A percentile compares a stretch with the other conserved stretches of the same genome.
Conservation (phyloP, 345 rosid species). For the Arabis alpina region DNA sequence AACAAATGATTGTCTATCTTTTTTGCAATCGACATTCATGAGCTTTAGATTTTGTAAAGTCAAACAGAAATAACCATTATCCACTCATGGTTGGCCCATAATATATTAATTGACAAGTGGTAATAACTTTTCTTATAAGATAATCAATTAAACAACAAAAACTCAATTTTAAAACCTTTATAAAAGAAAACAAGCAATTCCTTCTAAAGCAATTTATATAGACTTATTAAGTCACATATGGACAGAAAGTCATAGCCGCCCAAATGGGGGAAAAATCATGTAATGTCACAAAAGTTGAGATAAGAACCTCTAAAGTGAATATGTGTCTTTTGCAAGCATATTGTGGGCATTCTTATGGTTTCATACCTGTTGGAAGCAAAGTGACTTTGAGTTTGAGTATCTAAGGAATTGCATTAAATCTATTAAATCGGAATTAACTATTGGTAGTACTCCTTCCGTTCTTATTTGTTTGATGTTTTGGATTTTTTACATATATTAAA, state of each 20-base stretch:
- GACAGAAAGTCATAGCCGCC: slow-evolving; percentile 40
- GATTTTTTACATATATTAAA: no score
- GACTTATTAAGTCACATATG: slow-evolving; percentile 26
- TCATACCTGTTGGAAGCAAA: slow-evolving; percentile 28
- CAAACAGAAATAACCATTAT: slow-evolving; percentile 4
- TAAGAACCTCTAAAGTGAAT: slow-evolving; percentile 21
- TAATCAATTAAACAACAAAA: slow-evolving; percentile 9
- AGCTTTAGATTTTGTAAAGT: neutral
- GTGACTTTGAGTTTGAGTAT: slow-evolving; percentile 5
- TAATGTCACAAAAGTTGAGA: slow-evolving; percentile 37
- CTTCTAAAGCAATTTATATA: neutral
- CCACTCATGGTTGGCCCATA: slow-evolving; percentile 17
- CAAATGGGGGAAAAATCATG: slow-evolving; percentile 1
- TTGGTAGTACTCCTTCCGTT: no score
- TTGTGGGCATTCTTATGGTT: slow-evolving; percentile 17
- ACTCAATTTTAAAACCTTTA: slow-evolving; percentile 23
- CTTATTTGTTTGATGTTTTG: no score
- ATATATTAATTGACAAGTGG: neutral
- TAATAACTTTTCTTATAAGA: slow-evolving; percentile 9
- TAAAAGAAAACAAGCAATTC: neutral
- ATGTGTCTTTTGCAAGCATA: slow-evolving; percentile 26
- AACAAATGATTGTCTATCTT: slow-evolving; percentile 1
- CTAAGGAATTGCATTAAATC: neutral
- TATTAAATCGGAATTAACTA: slow-evolving; percentile 1
- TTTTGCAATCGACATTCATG: neutral